Evolutionary conservation across 2,329 filamentous ascomycete species (phyloP).

Genomic region (Penicillium brevicompactum): DNA sequence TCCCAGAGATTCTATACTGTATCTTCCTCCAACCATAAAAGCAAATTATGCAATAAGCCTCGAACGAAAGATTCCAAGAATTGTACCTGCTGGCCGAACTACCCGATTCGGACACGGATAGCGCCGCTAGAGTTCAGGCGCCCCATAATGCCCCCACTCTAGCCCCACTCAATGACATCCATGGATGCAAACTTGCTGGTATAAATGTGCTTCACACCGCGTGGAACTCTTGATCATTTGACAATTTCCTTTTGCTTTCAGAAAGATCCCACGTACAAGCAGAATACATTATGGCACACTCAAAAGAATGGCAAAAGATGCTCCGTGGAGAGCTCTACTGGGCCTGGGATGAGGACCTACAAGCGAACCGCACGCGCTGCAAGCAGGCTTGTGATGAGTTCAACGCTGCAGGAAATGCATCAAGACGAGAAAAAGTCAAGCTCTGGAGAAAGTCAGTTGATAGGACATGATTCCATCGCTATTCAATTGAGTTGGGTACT

Average conservation of each 20-base stretch:
- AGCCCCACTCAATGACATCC: neutral
- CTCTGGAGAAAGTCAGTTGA: conserved; percentile 28
- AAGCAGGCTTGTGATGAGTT: conserved; percentile 29
- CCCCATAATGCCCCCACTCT: neutral
- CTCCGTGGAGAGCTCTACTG: conserved; percentile 30
- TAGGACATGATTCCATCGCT: neutral
- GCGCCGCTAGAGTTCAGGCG: neutral
- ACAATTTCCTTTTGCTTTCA: no score
- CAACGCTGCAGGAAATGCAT: conserved; percentile 24
- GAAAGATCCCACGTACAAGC: no score
- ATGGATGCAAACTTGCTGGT: neutral
- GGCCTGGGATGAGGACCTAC: conserved; percentile 30
- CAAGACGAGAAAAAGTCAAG: conserved; percentile 27
- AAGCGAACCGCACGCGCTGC: conserved; percentile 29
- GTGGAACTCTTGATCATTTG: neutral
- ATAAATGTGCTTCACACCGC: neutral
- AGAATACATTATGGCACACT: conserved; percentile 16
- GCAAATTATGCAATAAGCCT: no score
- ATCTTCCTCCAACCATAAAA: no score
- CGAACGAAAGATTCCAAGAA: no score
- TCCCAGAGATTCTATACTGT: no score
- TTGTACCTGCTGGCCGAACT: neutral
- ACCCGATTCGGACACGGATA: neutral
- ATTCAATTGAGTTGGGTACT: neutral
- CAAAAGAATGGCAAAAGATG: conserved; percentile 34